Percentiles rank a stretch among this genome's conserved stretches.
Evolutionary conservation across 495 filamentous ascomycete species (phyloP).

Genomic region (Penicillium chermesinum): DNA sequence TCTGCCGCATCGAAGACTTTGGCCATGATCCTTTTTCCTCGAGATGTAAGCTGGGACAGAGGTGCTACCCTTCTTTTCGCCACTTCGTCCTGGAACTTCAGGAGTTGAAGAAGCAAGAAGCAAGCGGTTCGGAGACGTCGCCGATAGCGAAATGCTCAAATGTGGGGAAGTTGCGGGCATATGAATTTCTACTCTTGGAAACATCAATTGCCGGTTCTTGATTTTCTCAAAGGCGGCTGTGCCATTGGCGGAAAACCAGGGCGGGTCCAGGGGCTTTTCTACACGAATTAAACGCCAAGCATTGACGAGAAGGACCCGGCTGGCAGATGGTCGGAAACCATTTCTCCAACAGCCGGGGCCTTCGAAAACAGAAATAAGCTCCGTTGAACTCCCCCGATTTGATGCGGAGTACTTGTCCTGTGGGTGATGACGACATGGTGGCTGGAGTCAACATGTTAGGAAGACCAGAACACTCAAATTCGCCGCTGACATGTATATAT

Average conservation of each 20-base stretch:
- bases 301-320: slow-evolving; percentile 17
- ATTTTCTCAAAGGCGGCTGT: slow-evolving; percentile 7
- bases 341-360: not conserved
- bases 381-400: no score
- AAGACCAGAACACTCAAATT: no score
- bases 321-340: not conserved
- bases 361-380: not conserved
- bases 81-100: not conserved
- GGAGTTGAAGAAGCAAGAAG: slow-evolving; percentile 1
- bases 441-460: no score
- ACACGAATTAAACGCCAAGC: slow-evolving; percentile 7
- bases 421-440: no score
- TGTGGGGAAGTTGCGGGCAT: slow-evolving; percentile 27
- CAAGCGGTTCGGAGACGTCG: slow-evolving; percentile 13
- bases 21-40: slow-evolving; percentile 19
- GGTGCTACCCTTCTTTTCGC: not conserved
- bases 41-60: not conserved
- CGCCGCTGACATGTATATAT: no score
- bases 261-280: not conserved
- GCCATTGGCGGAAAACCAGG: slow-evolving; percentile 12
- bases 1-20: slow-evolving; percentile 45
- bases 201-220: slow-evolving; percentile 29
- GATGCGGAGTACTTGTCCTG: no score
- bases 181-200: slow-evolving; percentile 24
- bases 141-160: slow-evolving; percentile 12